Base-by-base conservation (phyloP, 495 filamentous ascomycete genomes). In the Parathielavia hyrcaniae region DNA sequence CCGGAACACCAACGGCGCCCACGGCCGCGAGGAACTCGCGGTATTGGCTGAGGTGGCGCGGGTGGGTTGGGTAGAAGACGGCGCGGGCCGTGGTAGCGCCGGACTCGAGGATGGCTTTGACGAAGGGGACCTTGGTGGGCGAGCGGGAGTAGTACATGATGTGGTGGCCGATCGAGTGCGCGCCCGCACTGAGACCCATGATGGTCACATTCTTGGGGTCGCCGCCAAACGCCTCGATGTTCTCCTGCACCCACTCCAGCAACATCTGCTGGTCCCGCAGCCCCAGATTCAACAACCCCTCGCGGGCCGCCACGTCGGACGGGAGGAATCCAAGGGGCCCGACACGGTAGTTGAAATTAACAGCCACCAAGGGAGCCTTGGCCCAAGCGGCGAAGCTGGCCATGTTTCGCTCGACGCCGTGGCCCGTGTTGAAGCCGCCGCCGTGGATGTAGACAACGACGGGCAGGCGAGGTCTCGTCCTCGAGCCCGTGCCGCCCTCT, bases 311-410 rank as follows among this genome's bases (percentile, higher is more conserved):
- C 22, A 79, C 34, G 6, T 61, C 69, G 1, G 81, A 83, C 26
- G 83, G 76, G 22, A 88, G 64, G 66, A 89, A 90, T 0, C 86
- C 86, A 26, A 90, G 76, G 0, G 85, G 74, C 12, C 83, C 83
- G 19, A 89, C 69, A 3, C 86, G 80, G 60, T 90, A 90, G 65
- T 84, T 86, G 55, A 86, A 84, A 67, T 81, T 82, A 35, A 88
- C 72, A 19, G 81, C 68, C 17, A 89, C 74, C 40, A 85, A 73
- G 55, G 55, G 80, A 55, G 64, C 80, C 64, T 64, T 74, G 57
- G 61, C 77, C 75, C 70, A 86, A 13, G 81, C 75, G 0, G 81
- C 75, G 13, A 83, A 78, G 47, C 73, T 76, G 0, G 74, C 73
- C 70, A 81, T 76, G 55, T 77, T 73, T 22, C 77, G 65, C 52